Evolutionary conservation across 202 grass and related monocot genomes (phyloP), one percentile per base, ranked within the genome.

Genomic region (Miscanthus sacchariflorus): DNA sequence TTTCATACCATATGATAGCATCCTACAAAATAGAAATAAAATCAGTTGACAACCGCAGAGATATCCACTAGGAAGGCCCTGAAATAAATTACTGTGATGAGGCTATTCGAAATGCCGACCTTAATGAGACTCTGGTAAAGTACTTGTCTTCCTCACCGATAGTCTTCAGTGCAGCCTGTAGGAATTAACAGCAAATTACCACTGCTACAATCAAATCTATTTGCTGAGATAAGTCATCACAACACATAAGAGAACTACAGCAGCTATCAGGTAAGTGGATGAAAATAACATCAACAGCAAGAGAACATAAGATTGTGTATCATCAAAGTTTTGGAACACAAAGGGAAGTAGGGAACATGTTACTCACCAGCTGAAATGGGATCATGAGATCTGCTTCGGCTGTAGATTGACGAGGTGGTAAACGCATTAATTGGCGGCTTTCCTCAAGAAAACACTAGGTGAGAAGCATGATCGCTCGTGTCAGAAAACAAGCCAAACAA

Each of bases 351-450:
- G 49, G 19, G 65, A 59, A 42, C 12, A 68, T 43, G 21, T 74
- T 77, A 84, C 88, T 83, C 86, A 99, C 96, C 91, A 99, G 90
- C 83, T 99, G 96, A 92, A 99, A 99, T 63, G 96, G 96, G 30
- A 99, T 77, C 91, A 95, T 89, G 38, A 99, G 93, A 91, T 99
- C 94, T 86, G 96, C 96, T 96, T 99, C 94, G 84, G 96, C 96
- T 80, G 96, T 99, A 83, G 96, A 98, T 81, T 99, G 96, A 38
- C 92, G 92, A 83, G 96, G 96, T 40, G 96, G 96, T 83, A 99
- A 76, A 18, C 91, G 92, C 94, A 99, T 93, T 80, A 99, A 87
- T 83, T 95, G 96, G 9, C 94, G 91, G 67, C 92, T 95, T 89
- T 99, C 96, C 89, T 96, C 94, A 70, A 96, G 86, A 92, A 99